Evolutionary conservation across 169 alveolate species (phyloP), one percentile per base, ranked within the genome.

Genomic region (Eimeria brunetti): DNA sequence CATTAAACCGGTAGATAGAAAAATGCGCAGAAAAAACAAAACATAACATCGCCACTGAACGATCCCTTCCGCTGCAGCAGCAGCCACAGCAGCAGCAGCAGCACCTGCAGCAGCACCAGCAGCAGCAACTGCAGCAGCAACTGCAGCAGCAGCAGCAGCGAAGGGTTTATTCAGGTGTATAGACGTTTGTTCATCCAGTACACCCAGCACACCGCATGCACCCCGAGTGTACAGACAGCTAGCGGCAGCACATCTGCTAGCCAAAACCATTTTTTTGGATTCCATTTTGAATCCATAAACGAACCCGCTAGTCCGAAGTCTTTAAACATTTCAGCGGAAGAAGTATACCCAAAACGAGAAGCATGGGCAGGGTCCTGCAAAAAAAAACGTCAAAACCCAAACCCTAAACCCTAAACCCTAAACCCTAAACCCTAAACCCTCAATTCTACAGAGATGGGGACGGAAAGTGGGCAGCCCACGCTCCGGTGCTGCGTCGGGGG

Each of bases 241-340:
- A 80, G 60, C 56, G 60, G 69, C n/a, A 51, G 89, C 49, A 80
- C 46, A n/a, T 80, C 89, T 7, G 60, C 89, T 22, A 24, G 38
- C 89, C 89, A 80, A 24, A 80, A 56, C 89, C 89, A 80, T 71
- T 80, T 44, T 49, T 36, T 27, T 11, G 71, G 64, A 5, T 49
- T 80, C 5, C 46, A 56, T 30, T 24, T 16, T 1, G 69, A 44
- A 22, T 56, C 69, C 5, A n/a, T 11, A 56, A 49, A 33, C 16
- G 71, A 38, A 16, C 89, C 89, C 9, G 71, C 89, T 44, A 80
- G 33, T 30, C 89, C 89, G 80, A 16, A 60, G n/a, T 41, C 91
- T 62, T 33, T 12, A 44, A 60, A 60, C 38, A 60, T 27, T 22
- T 60, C 81, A 22, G n/a, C 46, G 27, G 33, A 8, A 14, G 53